Evolutionary conservation across 805 yeast genomes (phyloP), one percentile per base, ranked within the genome.

Genomic region (Ogataea minuta): DNA sequence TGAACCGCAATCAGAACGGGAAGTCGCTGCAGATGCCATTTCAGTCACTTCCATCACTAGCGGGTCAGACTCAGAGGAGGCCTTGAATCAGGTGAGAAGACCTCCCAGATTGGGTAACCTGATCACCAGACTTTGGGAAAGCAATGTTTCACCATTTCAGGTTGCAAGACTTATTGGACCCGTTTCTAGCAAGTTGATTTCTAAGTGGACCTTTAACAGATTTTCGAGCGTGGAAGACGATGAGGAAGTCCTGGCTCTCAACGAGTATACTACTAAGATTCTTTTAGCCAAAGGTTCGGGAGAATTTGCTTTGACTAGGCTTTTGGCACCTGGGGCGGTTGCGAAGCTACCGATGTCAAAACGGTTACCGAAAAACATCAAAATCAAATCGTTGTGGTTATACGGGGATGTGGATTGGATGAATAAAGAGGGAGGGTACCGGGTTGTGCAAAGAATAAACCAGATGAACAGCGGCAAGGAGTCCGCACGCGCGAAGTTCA

Each of bases 361-460:
- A 46, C 66, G 86, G 49, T 59, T 70, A 49, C 78, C 67, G 11
- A 62, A 48, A 32, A 59, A 69, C 34, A 36, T 63, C 1, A 44
- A 49, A 12, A 46, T 74, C 11, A 77, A 77, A 3, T 67, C 77
- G 1, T 56, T 78, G 21, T 78, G 84, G 81, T 45, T 79, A 16
- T 81, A 81, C 50, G 88, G 88, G 8, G 85, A 79, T 43, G 63
- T 60, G 26, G 88, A 81, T 56, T 81, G 88, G 88, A 81, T 81
- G 87, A 75, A 76, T 44, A 74, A 68, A 37, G 70, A 67, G 31
- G 84, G 81, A 9, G 88, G 88, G 2, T 55, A 64, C 27, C 63
- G 70, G 26, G 64, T 67, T 37, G 69, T 66, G 11, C 54, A 63
- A 9, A 60, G 59, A 31, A 59, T 68, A 33, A 59, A 60, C 43